Conservation (phyloP, 208 protist genomes). For the Trypanosoma lewisi region DNA sequence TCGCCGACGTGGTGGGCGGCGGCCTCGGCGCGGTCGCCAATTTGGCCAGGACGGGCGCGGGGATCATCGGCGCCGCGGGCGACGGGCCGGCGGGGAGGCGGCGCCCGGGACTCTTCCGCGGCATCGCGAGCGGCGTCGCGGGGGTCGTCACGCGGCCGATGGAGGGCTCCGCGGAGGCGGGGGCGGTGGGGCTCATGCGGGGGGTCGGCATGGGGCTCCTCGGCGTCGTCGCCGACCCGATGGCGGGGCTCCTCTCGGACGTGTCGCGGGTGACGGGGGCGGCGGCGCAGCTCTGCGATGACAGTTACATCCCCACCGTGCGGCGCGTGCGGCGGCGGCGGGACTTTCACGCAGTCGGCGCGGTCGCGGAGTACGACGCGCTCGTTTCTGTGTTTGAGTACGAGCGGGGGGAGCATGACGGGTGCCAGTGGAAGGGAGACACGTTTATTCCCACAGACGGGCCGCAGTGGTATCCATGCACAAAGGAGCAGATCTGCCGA, state of each 20-base stretch:
- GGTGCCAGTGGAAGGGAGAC: slow-evolving; percentile 2
- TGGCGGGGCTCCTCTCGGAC: slow-evolving; percentile 83
- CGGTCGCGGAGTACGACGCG: slow-evolving; percentile 59
- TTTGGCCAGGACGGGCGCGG: slow-evolving; percentile 71
- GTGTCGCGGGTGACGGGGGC: slow-evolving; percentile 63
- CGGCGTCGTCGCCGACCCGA: slow-evolving; percentile 80
- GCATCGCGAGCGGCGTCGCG: slow-evolving; percentile 61
- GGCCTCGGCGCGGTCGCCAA: slow-evolving; percentile 82
- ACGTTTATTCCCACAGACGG: slow-evolving; percentile 32
- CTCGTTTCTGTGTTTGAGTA: slow-evolving; percentile 74
- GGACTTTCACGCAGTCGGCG: slow-evolving; percentile 73
- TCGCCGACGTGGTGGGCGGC: slow-evolving; percentile 63
- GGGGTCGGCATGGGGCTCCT: slow-evolving; percentile 85
- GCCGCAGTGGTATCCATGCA: slow-evolving; percentile 64
- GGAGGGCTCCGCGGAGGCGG: slow-evolving; percentile 76
- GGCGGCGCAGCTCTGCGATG: slow-evolving; percentile 58
- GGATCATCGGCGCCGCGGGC: slow-evolving; percentile 55
- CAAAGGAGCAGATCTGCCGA: slow-evolving; percentile 38
- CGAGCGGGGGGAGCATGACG: slow-evolving; percentile 40
- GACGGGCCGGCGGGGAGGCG: slow-evolving; percentile 50
- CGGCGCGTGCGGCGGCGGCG: slow-evolving; percentile 60
- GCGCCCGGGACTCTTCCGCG: slow-evolving; percentile 57
- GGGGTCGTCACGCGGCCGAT: slow-evolving; percentile 85
- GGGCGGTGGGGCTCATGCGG: slow-evolving; percentile 71
- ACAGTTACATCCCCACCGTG: slow-evolving; percentile 70